Base-by-base conservation (phyloP, 2,329 filamentous ascomycete genomes). In the Aspergillus brasiliensis region DNA sequence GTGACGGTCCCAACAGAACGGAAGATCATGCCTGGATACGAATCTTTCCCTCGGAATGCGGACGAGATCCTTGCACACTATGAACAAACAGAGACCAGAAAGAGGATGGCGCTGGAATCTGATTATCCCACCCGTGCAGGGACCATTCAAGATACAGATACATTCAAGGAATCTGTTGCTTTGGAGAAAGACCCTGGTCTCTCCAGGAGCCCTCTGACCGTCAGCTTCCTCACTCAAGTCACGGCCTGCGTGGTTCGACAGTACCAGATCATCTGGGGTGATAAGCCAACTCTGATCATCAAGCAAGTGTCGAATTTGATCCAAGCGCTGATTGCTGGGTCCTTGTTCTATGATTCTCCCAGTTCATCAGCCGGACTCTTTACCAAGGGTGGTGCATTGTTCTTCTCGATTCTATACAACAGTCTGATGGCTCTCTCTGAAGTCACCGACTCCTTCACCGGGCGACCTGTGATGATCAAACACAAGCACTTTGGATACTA, bases 401-500 rank as follows among this genome's bases (percentile, higher is more conserved):
- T 96, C 77, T 86, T 92, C 56, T 81, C 89, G 21, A 83, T 96
- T 1, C 78, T 96, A 4, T 94, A 94, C 82, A 94, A 94, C 73
- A 89, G 90, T n/a, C 94, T 96, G 75, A 88, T 92, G 70, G 90
- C 91, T 23, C 93, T 95, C 71, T 86, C 88, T 0, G 91, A 96
- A 73, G 77, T 96, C 0, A 89, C 84, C 0, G 83, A 84, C 10
- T 90, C 89, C 1, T 94, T 95, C 90, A 78, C 88, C 15, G 91
- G 89, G 1, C 84, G 92, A 8, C 83, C 88, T 0, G 90, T 96
- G 38, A 84, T 96, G 61, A 91, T 92, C 73, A 96, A 95, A 73
- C 92, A 96, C 75, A 87, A 89, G 59, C 88, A 90, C 0, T 96
- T 91, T 67, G 89, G 91, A 0, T 94, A 96, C 71, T 89, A 95